Conservation (phyloP, 345 rosid species). For the Chamaenerion angustifolium region DNA sequence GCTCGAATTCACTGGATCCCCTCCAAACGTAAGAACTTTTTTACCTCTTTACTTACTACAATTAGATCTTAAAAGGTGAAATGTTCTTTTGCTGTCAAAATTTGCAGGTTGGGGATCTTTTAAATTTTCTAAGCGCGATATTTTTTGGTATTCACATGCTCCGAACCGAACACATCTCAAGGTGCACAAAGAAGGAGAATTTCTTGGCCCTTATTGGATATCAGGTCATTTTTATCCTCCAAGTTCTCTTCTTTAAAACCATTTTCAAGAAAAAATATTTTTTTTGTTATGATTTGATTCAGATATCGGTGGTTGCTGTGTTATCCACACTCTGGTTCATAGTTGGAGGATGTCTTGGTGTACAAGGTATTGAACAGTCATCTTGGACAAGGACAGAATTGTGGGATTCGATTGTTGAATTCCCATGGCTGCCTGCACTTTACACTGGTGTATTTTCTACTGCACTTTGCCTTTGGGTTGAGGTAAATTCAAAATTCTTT, state of each 20-base stretch:
- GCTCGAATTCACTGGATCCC: conserved; percentile 56
- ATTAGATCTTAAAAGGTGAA: too few species aligned
- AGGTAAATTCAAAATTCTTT: too few species aligned
- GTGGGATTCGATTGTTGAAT: conserved; percentile 35
- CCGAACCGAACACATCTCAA: conserved; percentile 44
- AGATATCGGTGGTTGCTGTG: conserved; percentile 36
- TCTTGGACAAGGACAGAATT: conserved; percentile 35
- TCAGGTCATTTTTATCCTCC: conserved; percentile 22
- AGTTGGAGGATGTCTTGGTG: conserved; percentile 23
- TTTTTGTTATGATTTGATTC: conserved; percentile 6
- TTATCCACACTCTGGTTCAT: conserved; percentile 39
- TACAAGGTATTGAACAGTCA: conserved; percentile 13
- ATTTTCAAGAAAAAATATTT: too few species aligned
- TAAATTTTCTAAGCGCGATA: conserved; percentile 46
- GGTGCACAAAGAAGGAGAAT: conserved; percentile 30
- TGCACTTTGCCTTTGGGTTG: conserved; percentile 45
- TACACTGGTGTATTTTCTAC: conserved; percentile 50
- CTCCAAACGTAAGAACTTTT: conserved; percentile 28
- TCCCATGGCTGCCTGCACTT: conserved; percentile 59
- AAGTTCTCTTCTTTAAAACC: not conserved
- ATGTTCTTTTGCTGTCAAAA: not conserved
- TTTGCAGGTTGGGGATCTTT: conserved; percentile 49
- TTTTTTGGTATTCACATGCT: conserved; percentile 57
- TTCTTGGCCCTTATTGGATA: conserved; percentile 42
- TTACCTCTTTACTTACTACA: too few species aligned